Evolutionary conservation across 129 eudicot species (phyloP).

Genomic region (Flaveria ramosissima): DNA sequence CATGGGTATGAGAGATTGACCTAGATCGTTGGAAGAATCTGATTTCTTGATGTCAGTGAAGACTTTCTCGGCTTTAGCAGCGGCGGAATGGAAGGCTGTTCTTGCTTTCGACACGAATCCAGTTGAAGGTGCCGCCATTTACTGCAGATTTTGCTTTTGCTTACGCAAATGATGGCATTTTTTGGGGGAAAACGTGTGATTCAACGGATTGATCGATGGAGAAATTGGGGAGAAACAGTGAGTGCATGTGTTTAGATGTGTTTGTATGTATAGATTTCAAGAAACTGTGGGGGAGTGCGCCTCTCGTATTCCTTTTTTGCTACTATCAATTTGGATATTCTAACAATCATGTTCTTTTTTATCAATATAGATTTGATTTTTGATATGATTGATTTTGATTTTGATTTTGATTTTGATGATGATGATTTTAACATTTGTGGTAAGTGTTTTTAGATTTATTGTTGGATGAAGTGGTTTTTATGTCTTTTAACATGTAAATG

Average conservation of each 20-base stretch:
- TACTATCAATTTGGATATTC: constrained; percentile 16
- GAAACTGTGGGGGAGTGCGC: constrained; percentile 19
- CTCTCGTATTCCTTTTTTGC: constrained; percentile 19
- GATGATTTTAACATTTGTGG: too few relatives aligned
- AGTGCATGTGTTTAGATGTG: background rate
- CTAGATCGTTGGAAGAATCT: constrained; percentile 65
- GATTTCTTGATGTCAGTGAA: constrained; percentile 82
- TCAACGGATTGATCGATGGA: constrained; percentile 18
- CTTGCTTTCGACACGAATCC: constrained; percentile 76
- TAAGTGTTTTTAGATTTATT: too few relatives aligned
- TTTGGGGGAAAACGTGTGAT: constrained; percentile 35
- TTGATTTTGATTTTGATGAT: too few relatives aligned
- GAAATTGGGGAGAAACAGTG: constrained; percentile 17
- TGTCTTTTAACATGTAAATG: too few relatives aligned
- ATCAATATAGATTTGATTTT: background rate
- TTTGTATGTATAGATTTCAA: constrained; percentile 9
- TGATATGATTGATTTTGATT: too few relatives aligned
- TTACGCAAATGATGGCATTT: constrained; percentile 44
- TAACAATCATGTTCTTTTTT: background rate
- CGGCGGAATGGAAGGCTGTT: constrained; percentile 95
- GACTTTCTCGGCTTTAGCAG: constrained; percentile 94
- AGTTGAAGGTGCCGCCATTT: constrained; percentile 74
- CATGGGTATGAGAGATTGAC: constrained; percentile 28
- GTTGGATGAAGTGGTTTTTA: too few relatives aligned
- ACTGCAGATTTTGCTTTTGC: constrained; percentile 14